Percentiles rank a stretch among this genome's conserved stretches.
Conservation (phyloP, 2,329 filamentous ascomycete genomes). For the Claviceps quebecensis region DNA sequence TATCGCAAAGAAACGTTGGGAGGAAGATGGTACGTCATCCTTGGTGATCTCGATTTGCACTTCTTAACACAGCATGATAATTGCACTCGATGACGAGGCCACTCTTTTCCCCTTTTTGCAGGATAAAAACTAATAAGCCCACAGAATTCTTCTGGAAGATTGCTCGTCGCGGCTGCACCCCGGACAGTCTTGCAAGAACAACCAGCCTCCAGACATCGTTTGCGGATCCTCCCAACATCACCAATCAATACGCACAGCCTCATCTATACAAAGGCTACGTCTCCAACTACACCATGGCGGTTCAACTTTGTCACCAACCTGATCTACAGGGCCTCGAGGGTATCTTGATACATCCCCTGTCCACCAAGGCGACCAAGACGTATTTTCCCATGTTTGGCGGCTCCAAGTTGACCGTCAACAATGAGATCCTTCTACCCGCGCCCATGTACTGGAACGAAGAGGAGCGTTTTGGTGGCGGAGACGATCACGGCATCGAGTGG, state of each 20-base stretch:
- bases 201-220: slow-evolving; percentile 30
- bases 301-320: slow-evolving; percentile 52
- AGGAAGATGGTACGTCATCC: slow-evolving; percentile 31
- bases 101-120: neutral
- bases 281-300: slow-evolving; percentile 45
- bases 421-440: slow-evolving; percentile 55
- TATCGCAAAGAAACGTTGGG: slow-evolving; percentile 32
- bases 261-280: slow-evolving; percentile 45
- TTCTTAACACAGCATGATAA: no score
- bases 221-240: slow-evolving; percentile 28
- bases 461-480: slow-evolving; percentile 44
- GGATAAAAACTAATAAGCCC: neutral
- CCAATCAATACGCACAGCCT: slow-evolving; percentile 28
- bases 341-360: slow-evolving; percentile 47
- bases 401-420: slow-evolving; percentile 55
- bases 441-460: slow-evolving; percentile 56
- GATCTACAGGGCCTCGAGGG: slow-evolving; percentile 49
- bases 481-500: slow-evolving; percentile 42
- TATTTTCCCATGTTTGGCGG: slow-evolving; percentile 54
- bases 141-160: slow-evolving; percentile 42
- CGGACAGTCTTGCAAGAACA: slow-evolving; percentile 44
- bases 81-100: neutral
- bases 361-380: slow-evolving; percentile 39
- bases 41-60: neutral
- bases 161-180: slow-evolving; percentile 45